phyloP scores from a whole-genome alignment of 306 rosid genomes.

The Parietaria judaica region DNA sequence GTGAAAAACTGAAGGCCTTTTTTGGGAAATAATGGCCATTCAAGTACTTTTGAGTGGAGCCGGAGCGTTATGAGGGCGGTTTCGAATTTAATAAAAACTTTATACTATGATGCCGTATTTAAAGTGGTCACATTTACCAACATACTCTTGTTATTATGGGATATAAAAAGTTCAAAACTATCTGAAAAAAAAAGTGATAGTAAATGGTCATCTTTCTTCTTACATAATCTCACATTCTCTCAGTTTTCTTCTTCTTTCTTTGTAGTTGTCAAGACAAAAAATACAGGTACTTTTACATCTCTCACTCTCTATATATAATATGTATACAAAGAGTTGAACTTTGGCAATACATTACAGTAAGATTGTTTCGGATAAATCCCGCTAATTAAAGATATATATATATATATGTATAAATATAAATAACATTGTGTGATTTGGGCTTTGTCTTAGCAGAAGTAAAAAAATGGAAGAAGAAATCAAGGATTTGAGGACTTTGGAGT shows the following conservation, averaged over 20 bases:
- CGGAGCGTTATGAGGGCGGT: slow-evolving; percentile 6
- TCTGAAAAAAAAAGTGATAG: slow-evolving; percentile 5
- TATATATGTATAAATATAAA: background rate
- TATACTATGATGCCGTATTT: background rate
- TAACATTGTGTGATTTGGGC: slow-evolving; percentile 21
- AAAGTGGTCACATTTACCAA: slow-evolving; percentile 16
- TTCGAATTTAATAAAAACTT: too few relatives aligned
- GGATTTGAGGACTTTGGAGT: slow-evolving; percentile 52
- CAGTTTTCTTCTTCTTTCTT: too few relatives aligned
- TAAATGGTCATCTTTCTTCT: too few relatives aligned
- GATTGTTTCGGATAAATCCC: too few relatives aligned
- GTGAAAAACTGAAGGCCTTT: background rate
- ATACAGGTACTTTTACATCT: slow-evolving; percentile 39
- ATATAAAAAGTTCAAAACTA: background rate
- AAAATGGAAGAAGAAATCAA: slow-evolving; percentile 40
- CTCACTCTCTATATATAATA: slow-evolving; percentile 9
- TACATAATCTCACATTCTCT: too few relatives aligned
- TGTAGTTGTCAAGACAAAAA: slow-evolving; percentile 20
- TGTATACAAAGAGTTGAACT: too few relatives aligned
- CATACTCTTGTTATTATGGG: slow-evolving; percentile 1
- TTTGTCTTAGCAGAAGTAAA: slow-evolving; percentile 27
- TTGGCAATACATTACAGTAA: too few relatives aligned
- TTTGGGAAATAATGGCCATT: background rate
- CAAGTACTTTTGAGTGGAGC: background rate
- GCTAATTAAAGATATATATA: background rate